A percentile compares a stretch with the other conserved stretches of the same genome.
Evolutionary conservation across 2,329 filamentous ascomycete species (phyloP).

Genomic region (Aspergillus chevalieri): DNA sequence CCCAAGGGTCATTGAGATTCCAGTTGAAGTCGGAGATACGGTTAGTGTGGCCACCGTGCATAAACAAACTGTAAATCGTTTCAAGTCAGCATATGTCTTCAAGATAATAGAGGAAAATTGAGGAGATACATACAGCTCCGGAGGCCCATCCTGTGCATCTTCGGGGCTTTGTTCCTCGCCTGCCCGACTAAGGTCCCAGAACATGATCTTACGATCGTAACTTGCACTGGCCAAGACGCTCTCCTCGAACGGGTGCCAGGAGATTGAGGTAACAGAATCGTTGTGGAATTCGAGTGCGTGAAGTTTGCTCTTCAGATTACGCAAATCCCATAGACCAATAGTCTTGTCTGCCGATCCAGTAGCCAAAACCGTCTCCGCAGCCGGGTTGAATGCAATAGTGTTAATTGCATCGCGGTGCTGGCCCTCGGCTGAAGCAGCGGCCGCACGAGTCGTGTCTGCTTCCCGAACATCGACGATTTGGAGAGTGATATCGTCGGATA

Average conservation of each 20-base stretch:
- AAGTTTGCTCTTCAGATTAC: conserved; percentile 82
- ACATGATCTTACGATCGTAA: conserved; percentile 87
- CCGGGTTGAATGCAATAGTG: conserved; percentile 88
- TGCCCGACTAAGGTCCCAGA: conserved; percentile 90
- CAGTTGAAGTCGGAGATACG: conserved; percentile 94
- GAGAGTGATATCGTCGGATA: conserved; percentile 90
- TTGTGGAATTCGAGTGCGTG: conserved; percentile 84
- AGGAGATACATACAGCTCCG: conserved; percentile 67
- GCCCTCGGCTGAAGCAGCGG: conserved; percentile 59
- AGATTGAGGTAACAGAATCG: conserved; percentile 82
- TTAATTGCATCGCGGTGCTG: conserved; percentile 93
- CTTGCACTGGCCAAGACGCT: conserved; percentile 84
- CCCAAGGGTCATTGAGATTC: conserved; percentile 96
- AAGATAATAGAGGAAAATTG: neutral
- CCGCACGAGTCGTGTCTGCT: conserved; percentile 56
- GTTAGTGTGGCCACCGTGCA: conserved; percentile 98
- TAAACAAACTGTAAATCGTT: conserved; percentile 65
- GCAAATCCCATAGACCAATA: conserved; percentile 89
- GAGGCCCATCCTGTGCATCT: conserved; percentile 88
- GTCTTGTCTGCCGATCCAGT: conserved; percentile 95
- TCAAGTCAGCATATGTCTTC: conserved; percentile 3
- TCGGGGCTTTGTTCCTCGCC: conserved; percentile 94
- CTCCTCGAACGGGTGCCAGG: conserved; percentile 90
- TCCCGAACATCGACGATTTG: conserved; percentile 85
- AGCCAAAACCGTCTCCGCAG: conserved; percentile 80